Evolutionary conservation across 1,284 basidiomycete genomes (phyloP), one percentile per base, ranked within the genome.

Genomic region (Cryptococcus sp.): DNA sequence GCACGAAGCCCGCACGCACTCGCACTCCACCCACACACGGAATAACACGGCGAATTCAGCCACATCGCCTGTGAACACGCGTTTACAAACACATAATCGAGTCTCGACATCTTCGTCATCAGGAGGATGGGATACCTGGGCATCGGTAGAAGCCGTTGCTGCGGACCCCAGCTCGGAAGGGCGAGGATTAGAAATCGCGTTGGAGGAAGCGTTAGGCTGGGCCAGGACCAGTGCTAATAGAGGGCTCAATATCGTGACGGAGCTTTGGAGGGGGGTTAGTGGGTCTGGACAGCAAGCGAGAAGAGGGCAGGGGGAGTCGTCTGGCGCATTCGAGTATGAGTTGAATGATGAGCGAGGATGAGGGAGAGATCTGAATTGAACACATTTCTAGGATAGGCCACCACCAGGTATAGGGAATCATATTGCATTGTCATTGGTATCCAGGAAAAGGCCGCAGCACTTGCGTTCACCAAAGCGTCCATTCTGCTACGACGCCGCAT

Each of bases 1-100:
- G 47, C 91, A 91, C 71, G 92, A 89, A 59, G 84, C 42, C 3
- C 42, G 85, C 15, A 43, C 82, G 22, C 54, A 66, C 39, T 68
- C 38, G 8, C 52, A 55, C 19, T 57, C 77, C 38, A 52, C 23
- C 47, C 57, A 50, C 57, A 50, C 43, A 5, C 53, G 43, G 30
- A 45, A 48, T 19, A 42, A 40, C 20, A 52, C 39, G 50, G 53
- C 52, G 46, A 55, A 30, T 55, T 51, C 51, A 22, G 20, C 53
- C 23, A 47, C 38, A 51, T 30, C 48, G 41, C 16, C 46, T 47
- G 19, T 58, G 55, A 16, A 40, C 48, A 17, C 50, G 54, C 38
- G 48, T 19, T 7, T 50, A 60, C 50, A 22, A 42, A 49, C 49
- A 57, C 22, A 30, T 19, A 35, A 40, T 17, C 17, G 49, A 35